Evolutionary conservation across 805 yeast genomes (phyloP).

Genomic region (Candida schatavii): DNA sequence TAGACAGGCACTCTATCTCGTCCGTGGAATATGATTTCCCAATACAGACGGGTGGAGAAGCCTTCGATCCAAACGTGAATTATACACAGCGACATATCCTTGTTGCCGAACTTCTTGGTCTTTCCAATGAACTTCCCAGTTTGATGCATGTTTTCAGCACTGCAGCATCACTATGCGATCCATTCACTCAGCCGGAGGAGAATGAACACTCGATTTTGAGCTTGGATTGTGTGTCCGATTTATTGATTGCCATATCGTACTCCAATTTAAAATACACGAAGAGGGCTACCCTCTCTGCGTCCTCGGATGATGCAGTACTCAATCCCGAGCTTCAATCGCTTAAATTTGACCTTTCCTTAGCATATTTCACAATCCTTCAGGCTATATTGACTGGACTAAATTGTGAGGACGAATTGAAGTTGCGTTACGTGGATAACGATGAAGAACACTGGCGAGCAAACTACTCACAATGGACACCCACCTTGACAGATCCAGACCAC

Average conservation of each 20-base stretch:
- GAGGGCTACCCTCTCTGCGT: not conserved
- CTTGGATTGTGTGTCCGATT: constrained; percentile 51
- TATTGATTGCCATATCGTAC: constrained; percentile 44
- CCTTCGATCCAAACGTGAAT: not conserved
- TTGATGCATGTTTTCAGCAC: constrained; percentile 17
- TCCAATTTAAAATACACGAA: constrained; percentile 13
- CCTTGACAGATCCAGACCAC: constrained; percentile 14
- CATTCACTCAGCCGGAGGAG: constrained; percentile 68
- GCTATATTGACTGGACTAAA: constrained; percentile 33
- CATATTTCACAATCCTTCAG: constrained; percentile 36
- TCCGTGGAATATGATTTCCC: constrained; percentile 15
- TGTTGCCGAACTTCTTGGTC: constrained; percentile 12
- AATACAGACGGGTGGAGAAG: constrained; percentile 6
- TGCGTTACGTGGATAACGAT: constrained; percentile 42
- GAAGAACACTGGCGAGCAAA: constrained; percentile 23
- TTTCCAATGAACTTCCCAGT: constrained; percentile 14
- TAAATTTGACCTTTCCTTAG: constrained; percentile 33
- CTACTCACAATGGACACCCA: constrained; percentile 28
- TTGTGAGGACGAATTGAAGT: constrained; percentile 40
- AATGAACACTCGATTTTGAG: constrained; percentile 52
- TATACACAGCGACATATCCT: constrained; percentile 10
- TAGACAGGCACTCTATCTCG: not conserved
- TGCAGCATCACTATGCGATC: constrained; percentile 45
- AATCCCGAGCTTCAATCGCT: constrained; percentile 23
- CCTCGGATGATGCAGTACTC: constrained; percentile 3